Conservation (phyloP, 2,329 filamentous ascomycete species). For the Verticillium klebahnii region DNA sequence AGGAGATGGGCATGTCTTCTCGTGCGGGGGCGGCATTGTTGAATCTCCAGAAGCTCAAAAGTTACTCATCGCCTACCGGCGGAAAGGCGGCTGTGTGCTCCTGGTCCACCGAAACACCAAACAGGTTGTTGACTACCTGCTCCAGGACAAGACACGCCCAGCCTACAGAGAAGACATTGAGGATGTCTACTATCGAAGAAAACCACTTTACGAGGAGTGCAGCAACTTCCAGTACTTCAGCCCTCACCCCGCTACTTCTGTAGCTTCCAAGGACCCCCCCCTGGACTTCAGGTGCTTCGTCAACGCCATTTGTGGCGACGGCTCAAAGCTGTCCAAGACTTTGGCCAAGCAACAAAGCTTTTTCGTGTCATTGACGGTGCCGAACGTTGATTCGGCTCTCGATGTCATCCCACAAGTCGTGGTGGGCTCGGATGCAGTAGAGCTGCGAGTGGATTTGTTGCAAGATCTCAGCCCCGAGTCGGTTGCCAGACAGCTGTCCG, state of each 20-base stretch:
- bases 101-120: slow-evolving; percentile 84
- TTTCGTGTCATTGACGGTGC: slow-evolving; percentile 87
- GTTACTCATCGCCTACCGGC: slow-evolving; percentile 68
- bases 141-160: slow-evolving; percentile 83
- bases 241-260: slow-evolving; percentile 44
- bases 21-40: slow-evolving; percentile 90
- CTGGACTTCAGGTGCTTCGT: slow-evolving; percentile 68
- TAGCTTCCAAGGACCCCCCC: slow-evolving; percentile 6
- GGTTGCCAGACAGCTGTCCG: slow-evolving; percentile 74
- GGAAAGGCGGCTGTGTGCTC: slow-evolving; percentile 76
- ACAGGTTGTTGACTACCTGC: slow-evolving; percentile 82
- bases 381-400: slow-evolving; percentile 61
- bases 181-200: slow-evolving; percentile 82
- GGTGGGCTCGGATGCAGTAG: slow-evolving; percentile 87
- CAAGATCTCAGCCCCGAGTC: slow-evolving; percentile 72
- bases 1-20: slow-evolving; percentile 74
- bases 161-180: slow-evolving; percentile 92
- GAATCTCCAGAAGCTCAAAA: slow-evolving; percentile 77
- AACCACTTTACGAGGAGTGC: slow-evolving; percentile 86
- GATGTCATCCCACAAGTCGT: slow-evolving; percentile 66
- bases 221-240: slow-evolving; percentile 94
- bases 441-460: slow-evolving; percentile 87
- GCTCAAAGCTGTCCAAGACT: slow-evolving; percentile 4
- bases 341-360: slow-evolving; percentile 67
- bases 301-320: slow-evolving; percentile 34